Percentiles rank a stretch among this genome's conserved stretches.
Conservation (phyloP, 2,329 filamentous ascomycete species). For the Gaeumannomyces sp. region DNA sequence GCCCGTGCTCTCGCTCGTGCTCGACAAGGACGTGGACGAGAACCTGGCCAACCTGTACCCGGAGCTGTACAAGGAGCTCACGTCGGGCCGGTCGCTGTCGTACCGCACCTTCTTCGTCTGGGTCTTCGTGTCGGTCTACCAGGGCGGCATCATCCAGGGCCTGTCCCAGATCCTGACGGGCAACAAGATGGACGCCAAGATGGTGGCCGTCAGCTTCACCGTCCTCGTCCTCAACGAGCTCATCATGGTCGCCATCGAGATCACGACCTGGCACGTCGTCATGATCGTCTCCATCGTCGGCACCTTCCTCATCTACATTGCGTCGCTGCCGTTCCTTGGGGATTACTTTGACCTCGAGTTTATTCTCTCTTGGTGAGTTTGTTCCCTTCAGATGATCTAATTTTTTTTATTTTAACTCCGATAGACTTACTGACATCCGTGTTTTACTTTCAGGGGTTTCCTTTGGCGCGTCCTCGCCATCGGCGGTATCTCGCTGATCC, state of each 20-base stretch:
- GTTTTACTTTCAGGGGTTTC: conserved; percentile 55
- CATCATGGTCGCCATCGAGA: conserved; percentile 92
- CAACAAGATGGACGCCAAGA: conserved; percentile 37
- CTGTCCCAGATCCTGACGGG: conserved; percentile 79
- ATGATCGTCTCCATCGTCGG: conserved; percentile 84
- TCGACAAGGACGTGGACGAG: conserved; percentile 94
- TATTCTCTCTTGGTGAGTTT: conserved; percentile 59
- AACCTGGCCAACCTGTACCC: conserved; percentile 90
- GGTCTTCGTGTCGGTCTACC: conserved; percentile 92
- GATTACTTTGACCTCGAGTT: conserved; percentile 85
- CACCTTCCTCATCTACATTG: conserved; percentile 74
- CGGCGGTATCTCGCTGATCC: conserved; percentile 71
- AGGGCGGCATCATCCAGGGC: conserved; percentile 93
- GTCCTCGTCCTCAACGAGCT: conserved; percentile 91
- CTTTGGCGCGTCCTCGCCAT: conserved; percentile 83
- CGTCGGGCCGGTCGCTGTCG: conserved; percentile 74
- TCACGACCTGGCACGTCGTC: conserved; percentile 92
- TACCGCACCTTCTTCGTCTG: conserved; percentile 96
- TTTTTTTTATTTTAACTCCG: neutral
- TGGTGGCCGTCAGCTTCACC: conserved; percentile 90
- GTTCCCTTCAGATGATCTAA: neutral
- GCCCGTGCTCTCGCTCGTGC: conserved; percentile 86
- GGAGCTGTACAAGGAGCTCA: conserved; percentile 97
- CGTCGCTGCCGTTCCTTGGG: conserved; percentile 77
- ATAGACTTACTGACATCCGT: neutral